Evolutionary conservation across 2,329 filamentous ascomycete genomes (phyloP).

Genomic region (Colletotrichum godetiae): DNA sequence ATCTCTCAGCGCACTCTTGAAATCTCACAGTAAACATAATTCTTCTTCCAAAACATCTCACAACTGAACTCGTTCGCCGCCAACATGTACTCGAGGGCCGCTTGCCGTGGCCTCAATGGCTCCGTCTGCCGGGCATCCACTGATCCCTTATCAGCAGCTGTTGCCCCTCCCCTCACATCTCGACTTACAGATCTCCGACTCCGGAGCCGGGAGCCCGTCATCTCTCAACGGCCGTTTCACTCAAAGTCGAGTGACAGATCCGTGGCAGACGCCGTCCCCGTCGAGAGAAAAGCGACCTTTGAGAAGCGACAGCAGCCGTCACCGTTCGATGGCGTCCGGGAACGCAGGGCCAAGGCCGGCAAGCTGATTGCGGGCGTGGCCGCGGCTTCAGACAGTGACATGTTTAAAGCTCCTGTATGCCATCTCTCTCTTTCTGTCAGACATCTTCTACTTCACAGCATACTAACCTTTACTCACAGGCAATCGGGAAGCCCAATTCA

Average conservation of each 20-base stretch:
- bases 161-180: conserved; percentile 2
- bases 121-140: conserved; percentile 5
- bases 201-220: conserved; percentile 4
- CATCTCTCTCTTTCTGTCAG: neutral
- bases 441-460: neutral
- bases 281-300: conserved; percentile 30
- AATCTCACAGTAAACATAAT: neutral
- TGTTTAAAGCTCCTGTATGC: conserved; percentile 81
- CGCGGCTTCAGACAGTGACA: conserved; percentile 80
- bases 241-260: conserved; percentile 29
- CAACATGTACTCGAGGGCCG: conserved; percentile 22
- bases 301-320: conserved; percentile 32
- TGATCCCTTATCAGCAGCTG: conserved; percentile 13
- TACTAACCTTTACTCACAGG: conserved; percentile 41
- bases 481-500: conserved; percentile 75
- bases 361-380: conserved; percentile 81
- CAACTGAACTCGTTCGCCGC: neutral
- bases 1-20: neutral
- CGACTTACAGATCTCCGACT: conserved; percentile 32
- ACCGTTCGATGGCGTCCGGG: conserved; percentile 71
- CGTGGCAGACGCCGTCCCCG: conserved; percentile 35
- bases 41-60: neutral
- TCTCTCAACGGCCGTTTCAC: conserved; percentile 18
- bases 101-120: conserved; percentile 27
- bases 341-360: conserved; percentile 76